Base-by-base conservation (phyloP, 2,329 filamentous ascomycete genomes). In the Claviceps capensis region DNA sequence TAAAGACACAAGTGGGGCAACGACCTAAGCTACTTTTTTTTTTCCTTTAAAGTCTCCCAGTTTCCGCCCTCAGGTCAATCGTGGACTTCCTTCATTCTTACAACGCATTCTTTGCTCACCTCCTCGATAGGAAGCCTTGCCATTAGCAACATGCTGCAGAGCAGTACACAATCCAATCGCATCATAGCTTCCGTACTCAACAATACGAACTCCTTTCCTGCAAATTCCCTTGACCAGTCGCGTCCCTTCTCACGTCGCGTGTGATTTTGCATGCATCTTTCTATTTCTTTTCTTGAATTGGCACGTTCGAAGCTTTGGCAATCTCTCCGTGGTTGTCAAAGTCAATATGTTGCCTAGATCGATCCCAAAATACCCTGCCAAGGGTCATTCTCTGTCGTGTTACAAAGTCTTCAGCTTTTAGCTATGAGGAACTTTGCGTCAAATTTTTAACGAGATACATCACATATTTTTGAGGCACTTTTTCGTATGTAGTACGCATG, bases 271-370 rank as follows among this genome's bases (percentile, higher is more conserved):
- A 9, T 37, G 9, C 30, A 17, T 36, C 45, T 14, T 6, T 11
- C 2, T 17, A 5, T 6, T 6, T 19, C 8, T 22, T 19, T 45
- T 8, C 22, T 8, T 8, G 11, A 16, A 3, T 52, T 68, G 86
- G 87, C 86, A 83, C 86, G 86, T 86, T 93, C 87, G 87, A 93
- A 93, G 87, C 87, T 89, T 88, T 86, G 72, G 75, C 76, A 83
- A 76, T 70, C 75, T 68, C 57, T 60, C 78, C 68, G 79, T 88
- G 83, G 80, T 84, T 82, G 79, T 74, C 65, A 86, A 76, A 88
- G 86, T 91, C 87, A 91, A 90, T 82, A 82, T 81, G 85, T 71
- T 79, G 86, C 86, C 87, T 80, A 91, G 74, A 91, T 65, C 65
- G 74, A 77, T 85, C 72, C 77, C 76, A 71, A 82, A 82, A 76